Conservation (phyloP, 768 basidiomycete species). For the Leccinum truebloodii region DNA sequence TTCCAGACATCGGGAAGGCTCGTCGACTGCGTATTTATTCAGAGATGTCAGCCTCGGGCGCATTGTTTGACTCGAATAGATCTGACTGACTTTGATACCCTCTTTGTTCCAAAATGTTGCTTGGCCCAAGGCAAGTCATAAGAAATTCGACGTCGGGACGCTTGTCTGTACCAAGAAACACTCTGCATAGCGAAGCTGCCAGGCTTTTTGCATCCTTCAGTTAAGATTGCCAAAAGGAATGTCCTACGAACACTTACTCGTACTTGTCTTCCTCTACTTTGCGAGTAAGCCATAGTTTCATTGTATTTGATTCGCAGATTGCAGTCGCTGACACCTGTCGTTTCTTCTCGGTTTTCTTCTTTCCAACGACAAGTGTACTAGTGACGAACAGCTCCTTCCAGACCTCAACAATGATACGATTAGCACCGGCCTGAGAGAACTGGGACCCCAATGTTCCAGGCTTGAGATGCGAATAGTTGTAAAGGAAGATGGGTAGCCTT, state of each 20-base stretch:
- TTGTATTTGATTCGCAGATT: conserved; percentile 47
- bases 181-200: conserved; percentile 55
- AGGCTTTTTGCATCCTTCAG: conserved; percentile 48
- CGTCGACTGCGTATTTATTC: conserved; percentile 55
- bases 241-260: conserved; percentile 50
- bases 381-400: conserved; percentile 51
- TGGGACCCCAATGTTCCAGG: conserved; percentile 57
- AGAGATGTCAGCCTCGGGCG: conserved; percentile 5
- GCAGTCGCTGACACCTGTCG: conserved; percentile 74
- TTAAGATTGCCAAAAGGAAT: no score
- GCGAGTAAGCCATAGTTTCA: conserved; percentile 73
- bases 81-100: conserved; percentile 70
- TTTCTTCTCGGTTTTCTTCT: conserved; percentile 40
- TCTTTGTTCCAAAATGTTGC: conserved; percentile 71
- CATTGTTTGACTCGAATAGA: not conserved
- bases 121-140: conserved; percentile 86
- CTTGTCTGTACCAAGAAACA: conserved; percentile 43
- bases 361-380: conserved; percentile 56
- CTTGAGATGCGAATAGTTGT: conserved; percentile 71
- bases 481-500: conserved; percentile 81
- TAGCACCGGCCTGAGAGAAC: conserved; percentile 42
- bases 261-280: conserved; percentile 79
- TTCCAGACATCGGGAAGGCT: not conserved
- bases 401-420: conserved; percentile 60
- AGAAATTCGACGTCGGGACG: conserved; percentile 84